These are phyloP conservation scores for Nitzschia sp. DNA, from an alignment of 108 stramenopile species.

Conservation along the genomic window DNA sequence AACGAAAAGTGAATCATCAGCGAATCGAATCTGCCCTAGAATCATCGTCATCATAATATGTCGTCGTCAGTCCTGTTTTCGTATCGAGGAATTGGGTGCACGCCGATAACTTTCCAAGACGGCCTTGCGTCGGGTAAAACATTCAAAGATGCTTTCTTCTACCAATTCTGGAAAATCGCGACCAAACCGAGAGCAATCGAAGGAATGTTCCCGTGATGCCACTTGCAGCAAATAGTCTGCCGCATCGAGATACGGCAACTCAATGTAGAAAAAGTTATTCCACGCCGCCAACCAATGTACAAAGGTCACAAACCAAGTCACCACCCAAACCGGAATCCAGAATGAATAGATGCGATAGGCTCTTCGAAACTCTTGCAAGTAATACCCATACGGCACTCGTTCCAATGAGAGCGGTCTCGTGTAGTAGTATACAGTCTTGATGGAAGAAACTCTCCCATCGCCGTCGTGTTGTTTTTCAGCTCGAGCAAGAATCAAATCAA, in stretches of 20 bases:
- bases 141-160: conserved; percentile 34
- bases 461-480: neutral
- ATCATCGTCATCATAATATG: too few species aligned
- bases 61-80: too few species aligned
- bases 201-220: conserved; percentile 28
- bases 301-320: conserved; percentile 12
- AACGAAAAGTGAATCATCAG: neutral
- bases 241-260: conserved; percentile 5
- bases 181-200: conserved; percentile 5
- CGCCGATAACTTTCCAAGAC: neutral
- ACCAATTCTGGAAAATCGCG: neutral
- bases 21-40: too few species aligned
- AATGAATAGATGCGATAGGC: conserved; percentile 24
- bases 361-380: conserved; percentile 22
- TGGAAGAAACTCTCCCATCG: neutral
- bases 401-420: conserved; percentile 12
- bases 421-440: conserved; percentile 29
- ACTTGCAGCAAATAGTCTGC: conserved; percentile 35
- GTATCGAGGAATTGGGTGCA: neutral
- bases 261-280: neutral
- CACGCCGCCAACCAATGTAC: conserved; percentile 10
- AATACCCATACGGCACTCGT: conserved; percentile 31
- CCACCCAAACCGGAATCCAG: conserved; percentile 25
- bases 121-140: conserved; percentile 14
- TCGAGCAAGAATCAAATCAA: conserved; percentile 9